Conservation (phyloP, 805 yeast genomes). For the Sugiyamaella americana region DNA sequence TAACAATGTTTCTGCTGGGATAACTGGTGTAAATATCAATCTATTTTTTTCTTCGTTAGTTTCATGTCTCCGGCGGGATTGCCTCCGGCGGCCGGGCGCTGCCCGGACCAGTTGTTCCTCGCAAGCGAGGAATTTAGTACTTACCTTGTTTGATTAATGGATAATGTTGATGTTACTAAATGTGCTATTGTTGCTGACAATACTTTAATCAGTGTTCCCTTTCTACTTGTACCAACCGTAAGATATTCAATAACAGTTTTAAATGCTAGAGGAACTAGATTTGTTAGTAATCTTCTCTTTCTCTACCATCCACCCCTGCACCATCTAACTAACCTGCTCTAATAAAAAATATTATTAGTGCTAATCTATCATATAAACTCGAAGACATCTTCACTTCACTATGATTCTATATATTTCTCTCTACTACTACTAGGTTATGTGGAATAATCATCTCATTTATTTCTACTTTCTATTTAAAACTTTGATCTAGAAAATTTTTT, state of each 20-base stretch:
- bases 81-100: too few relatives aligned
- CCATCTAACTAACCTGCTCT: neutral
- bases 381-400: too few relatives aligned
- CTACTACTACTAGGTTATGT: too few relatives aligned
- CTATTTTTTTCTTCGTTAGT: too few relatives aligned
- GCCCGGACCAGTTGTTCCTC: neutral
- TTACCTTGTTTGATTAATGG: slow-evolving; percentile 4
- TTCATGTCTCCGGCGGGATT: too few relatives aligned
- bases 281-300: neutral
- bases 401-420: too few relatives aligned
- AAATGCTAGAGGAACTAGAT: neutral
- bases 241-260: slow-evolving; percentile 4
- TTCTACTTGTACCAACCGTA: slow-evolving; percentile 9
- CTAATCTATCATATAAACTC: slow-evolving; percentile 2
- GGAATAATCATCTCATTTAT: too few relatives aligned
- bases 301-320: neutral
- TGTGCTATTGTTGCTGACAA: slow-evolving; percentile 4
- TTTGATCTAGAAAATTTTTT: too few relatives aligned
- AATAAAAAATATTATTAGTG: slow-evolving; percentile 1
- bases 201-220: slow-evolving; percentile 7
- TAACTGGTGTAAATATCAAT: slow-evolving; percentile 4
- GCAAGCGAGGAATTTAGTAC: neutral
- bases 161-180: slow-evolving; percentile 1
- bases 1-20: slow-evolving; percentile 1
- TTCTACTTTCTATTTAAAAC: too few relatives aligned